These are phyloP conservation scores for Plantago elongata DNA, from an alignment of 257 asterid genomes.

Conservation along the genomic window DNA sequence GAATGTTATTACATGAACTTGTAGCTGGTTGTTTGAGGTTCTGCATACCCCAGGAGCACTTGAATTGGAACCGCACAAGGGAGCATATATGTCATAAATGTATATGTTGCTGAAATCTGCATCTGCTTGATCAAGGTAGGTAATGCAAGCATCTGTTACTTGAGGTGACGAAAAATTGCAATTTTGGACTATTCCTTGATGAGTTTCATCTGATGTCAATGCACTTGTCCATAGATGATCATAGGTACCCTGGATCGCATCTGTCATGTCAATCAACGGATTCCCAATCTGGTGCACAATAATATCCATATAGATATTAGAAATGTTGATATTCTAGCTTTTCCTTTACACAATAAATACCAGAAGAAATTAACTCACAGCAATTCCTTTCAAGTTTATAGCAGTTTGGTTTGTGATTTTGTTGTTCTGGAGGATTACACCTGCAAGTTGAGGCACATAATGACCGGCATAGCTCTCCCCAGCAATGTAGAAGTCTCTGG, in stretches of 20 bases:
- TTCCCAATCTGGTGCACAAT: background rate
- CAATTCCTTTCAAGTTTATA: conserved; percentile 6
- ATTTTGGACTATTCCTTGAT: background rate
- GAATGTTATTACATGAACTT: too few relatives aligned
- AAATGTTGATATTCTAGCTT: background rate
- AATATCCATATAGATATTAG: background rate
- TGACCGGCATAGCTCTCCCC: background rate
- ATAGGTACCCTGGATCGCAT: background rate
- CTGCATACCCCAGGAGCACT: background rate
- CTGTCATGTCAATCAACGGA: background rate
- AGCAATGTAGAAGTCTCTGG: background rate
- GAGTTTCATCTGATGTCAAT: conserved; percentile 4
- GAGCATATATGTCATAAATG: background rate
- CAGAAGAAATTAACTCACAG: background rate
- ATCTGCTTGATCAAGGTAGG: background rate
- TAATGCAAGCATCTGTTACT: background rate
- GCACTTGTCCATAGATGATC: conserved; percentile 2
- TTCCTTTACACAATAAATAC: too few relatives aligned
- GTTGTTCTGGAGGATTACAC: conserved; percentile 4
- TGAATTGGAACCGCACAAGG: background rate
- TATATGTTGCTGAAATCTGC: background rate
- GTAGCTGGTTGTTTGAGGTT: background rate
- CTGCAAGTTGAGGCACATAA: background rate
- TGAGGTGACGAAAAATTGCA: background rate
- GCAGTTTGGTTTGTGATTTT: conserved; percentile 1